Evolutionary conservation across 805 yeast genomes (phyloP).

Genomic region (Kuraishia hungarica): DNA sequence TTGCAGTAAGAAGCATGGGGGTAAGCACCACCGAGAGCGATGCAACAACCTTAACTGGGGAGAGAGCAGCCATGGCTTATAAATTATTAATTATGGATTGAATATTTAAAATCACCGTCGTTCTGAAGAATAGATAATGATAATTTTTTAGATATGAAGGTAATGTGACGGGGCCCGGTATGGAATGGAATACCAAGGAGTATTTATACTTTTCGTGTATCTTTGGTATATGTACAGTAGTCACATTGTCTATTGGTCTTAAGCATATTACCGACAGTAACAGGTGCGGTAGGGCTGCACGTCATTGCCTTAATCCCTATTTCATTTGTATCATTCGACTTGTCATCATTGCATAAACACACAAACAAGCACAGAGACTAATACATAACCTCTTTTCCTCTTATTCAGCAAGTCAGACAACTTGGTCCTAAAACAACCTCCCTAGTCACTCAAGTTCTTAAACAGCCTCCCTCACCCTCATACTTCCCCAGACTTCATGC

Average conservation of each 20-base stretch:
- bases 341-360: neutral
- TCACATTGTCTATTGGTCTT: no score
- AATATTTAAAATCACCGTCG: neutral
- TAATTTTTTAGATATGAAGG: no score
- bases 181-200: neutral
- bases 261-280: no score
- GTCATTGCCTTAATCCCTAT: neutral
- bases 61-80: conserved; percentile 1
- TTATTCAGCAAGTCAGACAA: neutral
- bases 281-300: no score
- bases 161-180: no score
- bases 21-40: neutral
- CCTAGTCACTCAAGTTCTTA: neutral
- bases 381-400: no score
- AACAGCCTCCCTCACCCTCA: no score
- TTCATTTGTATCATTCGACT: neutral
- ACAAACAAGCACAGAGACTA: neutral
- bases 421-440: neutral
- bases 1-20: conserved; percentile 1
- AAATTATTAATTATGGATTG: neutral
- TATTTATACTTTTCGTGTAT: neutral
- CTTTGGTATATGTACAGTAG: no score
- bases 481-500: neutral
- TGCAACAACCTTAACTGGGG: conserved; percentile 1
- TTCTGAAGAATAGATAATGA: no score